phyloP scores from a whole-genome alignment of 2,329 filamentous ascomycete genomes.

The Tolypocladium paradoxum region DNA sequence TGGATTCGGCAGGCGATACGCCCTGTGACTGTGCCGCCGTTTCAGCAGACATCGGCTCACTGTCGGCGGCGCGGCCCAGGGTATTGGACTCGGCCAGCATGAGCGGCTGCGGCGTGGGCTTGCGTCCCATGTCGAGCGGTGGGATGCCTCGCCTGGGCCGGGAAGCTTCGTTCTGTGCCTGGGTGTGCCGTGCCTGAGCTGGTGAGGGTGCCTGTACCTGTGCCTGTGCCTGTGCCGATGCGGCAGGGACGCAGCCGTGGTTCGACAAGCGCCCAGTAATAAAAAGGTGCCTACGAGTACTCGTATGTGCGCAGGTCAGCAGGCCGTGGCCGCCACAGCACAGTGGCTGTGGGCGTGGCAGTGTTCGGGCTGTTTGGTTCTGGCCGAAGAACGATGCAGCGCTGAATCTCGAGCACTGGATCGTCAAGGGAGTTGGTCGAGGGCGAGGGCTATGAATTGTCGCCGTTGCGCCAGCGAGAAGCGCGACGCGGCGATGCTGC shows the following conservation, averaged over 20 bases:
- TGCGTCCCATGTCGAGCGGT: conserved; percentile 39
- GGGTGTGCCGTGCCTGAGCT: background rate
- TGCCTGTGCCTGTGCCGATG: background rate
- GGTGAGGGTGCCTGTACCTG: background rate
- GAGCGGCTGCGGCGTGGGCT: conserved; percentile 47
- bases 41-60: conserved; percentile 18
- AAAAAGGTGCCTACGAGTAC: background rate
- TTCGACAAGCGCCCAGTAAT: background rate
- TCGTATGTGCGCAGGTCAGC: background rate
- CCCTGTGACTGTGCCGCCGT: conserved; percentile 9
- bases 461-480: background rate
- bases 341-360: background rate
- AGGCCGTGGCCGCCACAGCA: background rate
- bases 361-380: background rate
- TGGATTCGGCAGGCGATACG: conserved; percentile 23
- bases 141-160: background rate
- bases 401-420: background rate
- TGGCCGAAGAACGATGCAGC: background rate
- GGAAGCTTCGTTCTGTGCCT: background rate
- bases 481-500: background rate
- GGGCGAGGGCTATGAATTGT: too few species aligned
- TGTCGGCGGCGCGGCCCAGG: conserved; percentile 17
- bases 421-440: background rate
- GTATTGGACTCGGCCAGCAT: conserved; percentile 33
- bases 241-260: background rate